Conservation (phyloP, 1,139 yeast genomes). For the Yamadazyma pseudoaaseri region DNA sequence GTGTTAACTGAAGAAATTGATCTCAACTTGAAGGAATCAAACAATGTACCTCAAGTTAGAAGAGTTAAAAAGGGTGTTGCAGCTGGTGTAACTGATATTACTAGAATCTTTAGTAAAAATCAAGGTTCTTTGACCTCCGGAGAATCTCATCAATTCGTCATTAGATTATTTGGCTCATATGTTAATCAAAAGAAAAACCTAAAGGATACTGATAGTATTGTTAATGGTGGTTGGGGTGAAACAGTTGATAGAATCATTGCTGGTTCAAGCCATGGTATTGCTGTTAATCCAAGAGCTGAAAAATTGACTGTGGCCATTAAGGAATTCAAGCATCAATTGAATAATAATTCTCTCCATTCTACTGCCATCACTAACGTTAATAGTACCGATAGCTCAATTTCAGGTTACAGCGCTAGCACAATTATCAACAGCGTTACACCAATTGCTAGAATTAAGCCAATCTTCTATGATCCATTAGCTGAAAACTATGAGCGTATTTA, state of each 20-base stretch:
- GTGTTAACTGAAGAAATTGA: conserved; percentile 62
- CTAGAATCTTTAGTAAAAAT: conserved; percentile 70
- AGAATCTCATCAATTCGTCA: conserved; percentile 67
- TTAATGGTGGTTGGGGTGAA: conserved; percentile 89
- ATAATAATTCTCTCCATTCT: not conserved
- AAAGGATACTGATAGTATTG: conserved; percentile 19
- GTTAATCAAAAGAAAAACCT: conserved; percentile 35
- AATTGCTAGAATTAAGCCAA: conserved; percentile 61
- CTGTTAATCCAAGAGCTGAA: conserved; percentile 81
- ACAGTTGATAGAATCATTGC: conserved; percentile 73
- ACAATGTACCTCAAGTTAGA: conserved; percentile 28
- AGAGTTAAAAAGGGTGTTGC: conserved; percentile 77
- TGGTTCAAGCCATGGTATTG: conserved; percentile 77
- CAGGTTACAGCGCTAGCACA: conserved; percentile 14
- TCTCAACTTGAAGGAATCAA: conserved; percentile 25
- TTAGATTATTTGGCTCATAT: conserved; percentile 73
- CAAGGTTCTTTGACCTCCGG: conserved; percentile 61
- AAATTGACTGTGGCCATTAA: conserved; percentile 68
- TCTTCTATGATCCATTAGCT: conserved; percentile 62
- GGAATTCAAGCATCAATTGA: conserved; percentile 64
- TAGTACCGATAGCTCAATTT: conserved; percentile 25
- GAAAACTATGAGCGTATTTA: conserved; percentile 61
- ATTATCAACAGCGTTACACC: conserved; percentile 48
- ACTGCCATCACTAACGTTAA: not conserved
- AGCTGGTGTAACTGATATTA: conserved; percentile 85